A percentile compares a stretch with the other conserved stretches of the same genome.
Conservation (phyloP, 139 green algal species). For the Chlorella sp. region DNA sequence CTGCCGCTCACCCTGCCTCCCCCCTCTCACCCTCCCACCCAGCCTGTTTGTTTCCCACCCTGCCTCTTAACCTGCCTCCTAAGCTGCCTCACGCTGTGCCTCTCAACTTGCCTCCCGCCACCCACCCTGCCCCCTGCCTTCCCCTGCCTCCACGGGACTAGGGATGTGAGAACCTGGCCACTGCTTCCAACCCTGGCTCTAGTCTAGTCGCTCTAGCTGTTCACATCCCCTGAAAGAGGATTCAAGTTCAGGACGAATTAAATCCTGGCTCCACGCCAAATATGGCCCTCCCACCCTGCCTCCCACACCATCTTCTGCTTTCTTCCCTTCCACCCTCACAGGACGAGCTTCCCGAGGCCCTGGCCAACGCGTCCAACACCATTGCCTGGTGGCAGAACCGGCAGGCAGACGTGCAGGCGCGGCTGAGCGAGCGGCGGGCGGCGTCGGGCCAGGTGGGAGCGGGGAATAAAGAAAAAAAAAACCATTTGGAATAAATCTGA, state of each 20-base stretch:
- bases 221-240: too few relatives aligned
- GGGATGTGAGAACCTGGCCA: too few relatives aligned
- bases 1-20: too few relatives aligned
- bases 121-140: too few relatives aligned
- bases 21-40: too few relatives aligned
- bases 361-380: constrained; percentile 59
- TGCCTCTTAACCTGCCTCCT: too few relatives aligned
- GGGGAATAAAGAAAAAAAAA: not conserved
- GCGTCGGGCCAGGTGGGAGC: not conserved
- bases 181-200: too few relatives aligned
- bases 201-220: too few relatives aligned
- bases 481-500: not conserved
- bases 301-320: not conserved
- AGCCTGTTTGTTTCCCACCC: not conserved
- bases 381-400: constrained; percentile 85
- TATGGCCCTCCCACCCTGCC: not conserved
- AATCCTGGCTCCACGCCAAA: not conserved
- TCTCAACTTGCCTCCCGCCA: too few relatives aligned
- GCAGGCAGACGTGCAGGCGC: constrained; percentile 52
- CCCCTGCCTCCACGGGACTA: too few relatives aligned
- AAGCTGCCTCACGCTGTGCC: too few relatives aligned
- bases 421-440: not conserved
- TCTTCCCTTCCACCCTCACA: not conserved
- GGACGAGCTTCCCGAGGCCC: constrained; percentile 18
- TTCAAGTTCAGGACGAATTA: too few relatives aligned